phyloP scores from a whole-genome alignment of 345 rosid genomes.

The Pistacia atlantica region DNA sequence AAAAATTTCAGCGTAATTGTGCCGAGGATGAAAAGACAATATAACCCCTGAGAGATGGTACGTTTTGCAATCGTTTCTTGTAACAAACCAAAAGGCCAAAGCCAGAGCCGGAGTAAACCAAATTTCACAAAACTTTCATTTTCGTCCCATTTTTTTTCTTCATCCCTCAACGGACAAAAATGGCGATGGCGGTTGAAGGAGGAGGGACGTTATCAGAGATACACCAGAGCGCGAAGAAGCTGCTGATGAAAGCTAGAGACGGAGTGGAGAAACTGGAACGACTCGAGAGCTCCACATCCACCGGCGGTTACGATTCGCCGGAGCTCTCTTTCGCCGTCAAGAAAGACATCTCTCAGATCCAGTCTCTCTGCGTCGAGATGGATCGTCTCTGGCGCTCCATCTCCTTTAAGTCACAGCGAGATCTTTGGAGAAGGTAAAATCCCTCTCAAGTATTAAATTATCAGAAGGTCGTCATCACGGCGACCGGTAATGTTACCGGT shows the following conservation, averaged over 20 bases:
- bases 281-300: slow-evolving; percentile 60
- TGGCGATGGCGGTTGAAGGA: slow-evolving; percentile 40
- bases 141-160: no score
- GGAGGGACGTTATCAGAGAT: slow-evolving; percentile 79
- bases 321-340: slow-evolving; percentile 61
- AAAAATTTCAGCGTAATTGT: no score
- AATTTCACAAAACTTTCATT: no score
- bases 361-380: slow-evolving; percentile 77
- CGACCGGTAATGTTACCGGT: no score
- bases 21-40: no score
- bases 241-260: slow-evolving; percentile 67
- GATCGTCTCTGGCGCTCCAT: slow-evolving; percentile 85
- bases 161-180: background rate
- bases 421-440: slow-evolving; percentile 87
- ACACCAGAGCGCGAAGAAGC: slow-evolving; percentile 59
- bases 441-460: background rate
- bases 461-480: no score
- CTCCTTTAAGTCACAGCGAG: slow-evolving; percentile 78
- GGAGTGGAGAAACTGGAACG: slow-evolving; percentile 89
- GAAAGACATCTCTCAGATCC: slow-evolving; percentile 75
- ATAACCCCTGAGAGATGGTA: no score
- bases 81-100: no score
- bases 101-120: no score
- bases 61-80: no score
- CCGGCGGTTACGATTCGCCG: slow-evolving; percentile 18